These are phyloP conservation scores for Pseudogymnoascus sp. DNA, from an alignment of 2,329 filamentous ascomycete species.

Conservation along the genomic window DNA sequence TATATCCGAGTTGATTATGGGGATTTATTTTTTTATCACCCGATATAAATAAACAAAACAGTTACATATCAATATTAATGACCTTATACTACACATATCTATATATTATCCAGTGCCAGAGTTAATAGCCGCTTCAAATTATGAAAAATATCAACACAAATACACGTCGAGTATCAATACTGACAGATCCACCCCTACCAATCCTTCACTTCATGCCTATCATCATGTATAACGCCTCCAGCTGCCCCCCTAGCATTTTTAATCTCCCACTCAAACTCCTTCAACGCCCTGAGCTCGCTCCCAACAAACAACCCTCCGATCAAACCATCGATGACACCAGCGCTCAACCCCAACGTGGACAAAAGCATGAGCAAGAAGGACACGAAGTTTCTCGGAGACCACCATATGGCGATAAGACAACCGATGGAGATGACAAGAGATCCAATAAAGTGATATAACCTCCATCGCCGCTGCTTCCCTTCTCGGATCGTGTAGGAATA, in stretches of 20 bases:
- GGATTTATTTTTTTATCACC: background rate
- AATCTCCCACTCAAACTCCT: constrained; percentile 93
- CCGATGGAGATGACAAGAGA: constrained; percentile 60
- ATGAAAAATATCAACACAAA: background rate
- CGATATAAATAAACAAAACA: background rate
- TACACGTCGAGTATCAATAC: background rate
- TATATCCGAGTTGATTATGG: background rate
- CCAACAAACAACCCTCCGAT: constrained; percentile 82
- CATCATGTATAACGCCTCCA: constrained; percentile 20
- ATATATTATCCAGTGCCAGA: background rate
- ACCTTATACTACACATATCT: background rate
- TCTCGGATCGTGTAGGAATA: constrained; percentile 63
- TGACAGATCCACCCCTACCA: constrained; percentile 18
- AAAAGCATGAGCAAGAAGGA: constrained; percentile 73
- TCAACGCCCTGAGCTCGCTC: constrained; percentile 70
- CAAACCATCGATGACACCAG: constrained; percentile 73
- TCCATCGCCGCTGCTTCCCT: constrained; percentile 58
- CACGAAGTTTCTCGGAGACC: constrained; percentile 66
- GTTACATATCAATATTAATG: background rate
- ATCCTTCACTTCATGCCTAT: constrained; percentile 23
- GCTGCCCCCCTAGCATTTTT: constrained; percentile 47
- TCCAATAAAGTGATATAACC: constrained; percentile 63
- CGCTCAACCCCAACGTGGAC: constrained; percentile 65
- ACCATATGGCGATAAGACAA: constrained; percentile 80
- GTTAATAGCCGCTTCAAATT: background rate